phyloP scores from a whole-genome alignment of 768 basidiomycete genomes.

The Lentinula sp. region DNA sequence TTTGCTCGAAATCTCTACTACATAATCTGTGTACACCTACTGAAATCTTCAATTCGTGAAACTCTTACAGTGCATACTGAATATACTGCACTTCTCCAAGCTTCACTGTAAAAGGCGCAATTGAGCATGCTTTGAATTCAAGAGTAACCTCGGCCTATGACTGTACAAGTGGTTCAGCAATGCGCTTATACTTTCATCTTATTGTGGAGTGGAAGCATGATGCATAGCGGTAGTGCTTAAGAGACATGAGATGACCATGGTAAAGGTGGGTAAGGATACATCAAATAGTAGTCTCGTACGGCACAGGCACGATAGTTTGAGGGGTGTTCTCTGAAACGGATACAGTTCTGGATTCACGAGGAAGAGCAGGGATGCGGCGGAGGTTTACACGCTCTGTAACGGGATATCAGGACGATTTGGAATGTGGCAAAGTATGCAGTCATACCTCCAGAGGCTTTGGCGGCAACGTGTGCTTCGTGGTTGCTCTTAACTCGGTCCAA shows the following conservation, averaged over 20 bases:
- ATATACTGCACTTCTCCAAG: too few relatives aligned
- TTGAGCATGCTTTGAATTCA: too few relatives aligned
- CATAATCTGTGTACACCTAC: too few relatives aligned
- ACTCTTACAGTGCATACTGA: too few relatives aligned
- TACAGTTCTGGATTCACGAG: constrained; percentile 75
- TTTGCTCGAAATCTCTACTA: too few relatives aligned
- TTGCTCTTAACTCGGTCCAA: constrained; percentile 92
- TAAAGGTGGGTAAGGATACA: not conserved
- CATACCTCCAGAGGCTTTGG: constrained; percentile 88
- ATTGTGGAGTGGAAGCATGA: not conserved
- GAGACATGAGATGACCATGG: not conserved
- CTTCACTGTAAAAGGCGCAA: too few relatives aligned
- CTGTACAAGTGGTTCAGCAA: not conserved
- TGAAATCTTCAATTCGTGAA: too few relatives aligned
- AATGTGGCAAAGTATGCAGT: constrained; percentile 11
- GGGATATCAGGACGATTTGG: not conserved
- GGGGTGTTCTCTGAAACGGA: constrained; percentile 70
- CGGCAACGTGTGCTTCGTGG: constrained; percentile 74
- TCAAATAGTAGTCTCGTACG: constrained; percentile 94
- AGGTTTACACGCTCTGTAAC: constrained; percentile 69
- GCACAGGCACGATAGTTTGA: constrained; percentile 88
- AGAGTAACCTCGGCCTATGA: too few relatives aligned
- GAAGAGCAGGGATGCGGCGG: constrained; percentile 80
- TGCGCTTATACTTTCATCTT: not conserved
- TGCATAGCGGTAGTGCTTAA: not conserved